Evolutionary conservation across 2,329 filamentous ascomycete genomes (phyloP).

Genomic region (Mollisiaceae sp.): DNA sequence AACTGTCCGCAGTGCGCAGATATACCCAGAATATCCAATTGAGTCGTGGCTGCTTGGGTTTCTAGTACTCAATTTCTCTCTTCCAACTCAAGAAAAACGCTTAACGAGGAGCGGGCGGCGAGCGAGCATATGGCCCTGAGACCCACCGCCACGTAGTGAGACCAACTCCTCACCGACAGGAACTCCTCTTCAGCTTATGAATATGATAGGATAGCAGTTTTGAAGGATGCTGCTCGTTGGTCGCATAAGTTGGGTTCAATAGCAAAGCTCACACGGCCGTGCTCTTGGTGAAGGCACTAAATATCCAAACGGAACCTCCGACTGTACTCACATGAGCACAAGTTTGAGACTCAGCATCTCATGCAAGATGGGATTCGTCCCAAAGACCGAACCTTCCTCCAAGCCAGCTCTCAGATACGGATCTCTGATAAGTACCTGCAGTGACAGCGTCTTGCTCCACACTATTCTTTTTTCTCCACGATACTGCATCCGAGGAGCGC

Average conservation of each 20-base stretch:
- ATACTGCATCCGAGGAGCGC: not conserved
- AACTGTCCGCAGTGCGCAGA: not conserved
- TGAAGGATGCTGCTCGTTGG: not conserved
- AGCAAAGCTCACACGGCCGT: too few species aligned
- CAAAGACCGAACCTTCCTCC: not conserved
- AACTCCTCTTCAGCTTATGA: not conserved
- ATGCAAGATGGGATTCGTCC: not conserved
- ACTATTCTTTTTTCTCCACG: not conserved
- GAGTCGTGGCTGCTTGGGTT: too few species aligned
- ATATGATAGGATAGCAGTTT: not conserved
- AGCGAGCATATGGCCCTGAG: not conserved
- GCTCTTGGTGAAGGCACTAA: too few species aligned
- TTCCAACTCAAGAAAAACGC: too few species aligned
- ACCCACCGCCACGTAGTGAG: slow-evolving; percentile 8
- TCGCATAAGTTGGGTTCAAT: not conserved
- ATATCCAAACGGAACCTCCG: not conserved
- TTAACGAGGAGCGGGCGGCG: not conserved
- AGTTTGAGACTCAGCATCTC: not conserved
- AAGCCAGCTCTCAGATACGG: not conserved
- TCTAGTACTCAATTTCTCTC: too few species aligned
- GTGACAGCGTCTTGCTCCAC: not conserved
- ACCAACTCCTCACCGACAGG: not conserved
- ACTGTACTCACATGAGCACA: not conserved
- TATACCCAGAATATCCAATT: too few species aligned
- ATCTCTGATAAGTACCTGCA: not conserved